phyloP scores from a whole-genome alignment of 2,329 filamentous ascomycete genomes.

The Venturia effusa region DNA sequence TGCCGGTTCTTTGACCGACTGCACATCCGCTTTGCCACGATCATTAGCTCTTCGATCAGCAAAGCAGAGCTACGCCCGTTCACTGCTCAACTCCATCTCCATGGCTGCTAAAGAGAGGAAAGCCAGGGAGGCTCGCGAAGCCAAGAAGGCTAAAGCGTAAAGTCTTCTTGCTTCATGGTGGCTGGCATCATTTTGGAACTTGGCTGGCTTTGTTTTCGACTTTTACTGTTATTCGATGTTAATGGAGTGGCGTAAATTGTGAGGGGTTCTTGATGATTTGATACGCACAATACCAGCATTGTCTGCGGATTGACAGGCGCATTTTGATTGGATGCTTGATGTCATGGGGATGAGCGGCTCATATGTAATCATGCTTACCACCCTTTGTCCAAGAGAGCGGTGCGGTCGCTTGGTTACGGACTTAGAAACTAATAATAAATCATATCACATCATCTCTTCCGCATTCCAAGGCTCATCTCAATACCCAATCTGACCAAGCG shows the following conservation, averaged over 20 bases:
- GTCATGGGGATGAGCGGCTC: neutral
- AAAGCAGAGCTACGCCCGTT: slow-evolving; percentile 10
- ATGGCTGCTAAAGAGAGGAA: neutral
- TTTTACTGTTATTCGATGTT: neutral
- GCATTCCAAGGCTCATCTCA: neutral
- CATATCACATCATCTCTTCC: neutral
- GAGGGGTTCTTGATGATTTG: neutral
- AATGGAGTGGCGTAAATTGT: neutral
- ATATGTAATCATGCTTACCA: neutral
- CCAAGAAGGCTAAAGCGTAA: neutral
- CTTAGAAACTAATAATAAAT: neutral
- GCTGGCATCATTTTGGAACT: neutral
- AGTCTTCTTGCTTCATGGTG: neutral
- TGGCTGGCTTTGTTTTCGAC: neutral
- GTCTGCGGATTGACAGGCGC: neutral
- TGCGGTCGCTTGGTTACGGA: neutral
- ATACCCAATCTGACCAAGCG: neutral
- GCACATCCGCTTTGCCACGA: slow-evolving; percentile 16
- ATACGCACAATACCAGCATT: neutral
- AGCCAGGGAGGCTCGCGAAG: neutral
- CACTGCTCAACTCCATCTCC: neutral
- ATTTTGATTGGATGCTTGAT: neutral
- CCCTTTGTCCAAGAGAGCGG: neutral
- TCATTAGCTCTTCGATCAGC: slow-evolving; percentile 18
- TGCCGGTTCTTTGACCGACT: slow-evolving; percentile 16